Percentiles rank a stretch among this genome's conserved stretches.
Conservation (phyloP, 768 basidiomycete genomes). For the Phylloporus scabripes region DNA sequence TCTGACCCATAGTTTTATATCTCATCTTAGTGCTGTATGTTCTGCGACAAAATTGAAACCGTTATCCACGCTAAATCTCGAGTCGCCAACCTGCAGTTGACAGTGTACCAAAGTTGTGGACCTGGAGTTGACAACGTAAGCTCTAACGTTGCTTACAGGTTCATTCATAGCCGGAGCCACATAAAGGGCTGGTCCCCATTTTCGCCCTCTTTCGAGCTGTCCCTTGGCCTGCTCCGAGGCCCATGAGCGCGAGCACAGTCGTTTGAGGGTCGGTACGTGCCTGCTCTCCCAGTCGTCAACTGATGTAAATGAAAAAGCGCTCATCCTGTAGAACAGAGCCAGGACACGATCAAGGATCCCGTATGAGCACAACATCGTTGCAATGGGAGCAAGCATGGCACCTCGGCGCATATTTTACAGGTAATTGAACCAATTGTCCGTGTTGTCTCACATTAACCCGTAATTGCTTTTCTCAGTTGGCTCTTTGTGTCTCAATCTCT, state of each 20-base stretch:
- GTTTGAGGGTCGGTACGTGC: neutral
- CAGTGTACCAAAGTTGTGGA: too few species aligned
- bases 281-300: neutral
- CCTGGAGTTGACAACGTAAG: neutral
- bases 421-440: neutral
- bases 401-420: neutral
- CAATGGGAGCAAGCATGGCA: neutral
- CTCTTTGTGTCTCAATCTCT: conserved; percentile 8
- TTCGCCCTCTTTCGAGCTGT: neutral
- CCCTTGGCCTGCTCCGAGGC: neutral
- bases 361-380: conserved; percentile 1
- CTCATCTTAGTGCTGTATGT: too few species aligned
- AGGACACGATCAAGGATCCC: neutral
- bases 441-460: too few species aligned
- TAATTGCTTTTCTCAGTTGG: conserved; percentile 4
- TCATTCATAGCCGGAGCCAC: neutral
- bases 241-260: neutral
- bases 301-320: neutral
- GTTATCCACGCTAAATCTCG: too few species aligned
- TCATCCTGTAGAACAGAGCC: neutral
- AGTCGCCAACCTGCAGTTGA: too few species aligned
- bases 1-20: too few species aligned
- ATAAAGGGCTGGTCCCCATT: neutral
- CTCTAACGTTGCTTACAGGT: neutral
- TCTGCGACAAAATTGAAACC: too few species aligned